Evolutionary conservation across 495 filamentous ascomycete species (phyloP), one percentile per base, ranked within the genome.

Genomic region (Opeltia flavorubescens): DNA sequence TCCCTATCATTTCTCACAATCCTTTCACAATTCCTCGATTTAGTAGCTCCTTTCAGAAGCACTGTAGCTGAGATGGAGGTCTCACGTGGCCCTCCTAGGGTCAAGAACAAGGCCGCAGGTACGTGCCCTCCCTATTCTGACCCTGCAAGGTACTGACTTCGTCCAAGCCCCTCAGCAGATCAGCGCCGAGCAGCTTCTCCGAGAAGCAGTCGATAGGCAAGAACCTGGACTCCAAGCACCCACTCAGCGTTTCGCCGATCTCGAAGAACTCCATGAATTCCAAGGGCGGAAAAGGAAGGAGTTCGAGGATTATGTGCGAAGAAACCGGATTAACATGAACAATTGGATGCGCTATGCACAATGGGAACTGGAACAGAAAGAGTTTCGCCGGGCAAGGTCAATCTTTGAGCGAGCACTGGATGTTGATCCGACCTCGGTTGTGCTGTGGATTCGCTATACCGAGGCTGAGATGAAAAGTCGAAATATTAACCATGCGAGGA

Each of bases 311-410:
- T 96, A 95, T 84, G 86, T 95, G 42, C 81, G 86, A 48, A 84
- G 93, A 43, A 95, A 96, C 59, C 67, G 89, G 55, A 73, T 96
- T 57, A 94, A 95, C 53, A 88, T 95, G 74, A 91, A 91, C 64
- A 96, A 98, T 62, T 98, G 91, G 91, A 87, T 94, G 78, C 82
- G 86, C 53, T 98, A 98, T 71, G 91, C 91, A 30, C 78, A 83
- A 49, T 98, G 87, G 87, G 91, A 98, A 62, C 71, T 98, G 27
- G 91, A 98, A 62, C 91, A 98, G 64, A 98, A 96, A 62, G 91
- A 98, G 67, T 95, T 84, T 64, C 82, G 82, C n/a, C 78, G 91
- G 29, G 91, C 93, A 17, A 79, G 91, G n/a, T 89, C 83, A 35
- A 82, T 98, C 59, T 96, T 98, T 60, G 91, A 98, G 66, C 77